Conservation (phyloP, 1,284 basidiomycete species). For the Ceratobasidium papillatum region DNA sequence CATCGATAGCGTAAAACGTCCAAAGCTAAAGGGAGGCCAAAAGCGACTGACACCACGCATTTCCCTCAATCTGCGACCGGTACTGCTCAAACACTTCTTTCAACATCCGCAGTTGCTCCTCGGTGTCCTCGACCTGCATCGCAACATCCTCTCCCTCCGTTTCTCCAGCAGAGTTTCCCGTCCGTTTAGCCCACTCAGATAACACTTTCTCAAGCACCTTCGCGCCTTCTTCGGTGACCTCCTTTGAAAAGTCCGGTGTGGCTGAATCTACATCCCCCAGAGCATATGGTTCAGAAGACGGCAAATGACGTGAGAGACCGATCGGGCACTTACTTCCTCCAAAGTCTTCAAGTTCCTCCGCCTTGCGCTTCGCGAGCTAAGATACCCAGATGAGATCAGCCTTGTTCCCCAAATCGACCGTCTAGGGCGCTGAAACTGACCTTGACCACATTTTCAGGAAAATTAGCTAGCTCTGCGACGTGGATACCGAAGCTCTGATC, state of each 20-base stretch:
- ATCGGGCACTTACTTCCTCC: constrained; percentile 59
- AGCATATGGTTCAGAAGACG: constrained; percentile 41
- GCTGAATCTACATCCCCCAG: constrained; percentile 53
- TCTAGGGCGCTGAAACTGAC: constrained; percentile 55
- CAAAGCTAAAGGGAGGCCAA: constrained; percentile 57
- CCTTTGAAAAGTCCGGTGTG: constrained; percentile 61
- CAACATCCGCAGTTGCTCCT: constrained; percentile 72
- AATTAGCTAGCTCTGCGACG: constrained; percentile 95
- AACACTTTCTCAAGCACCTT: constrained; percentile 83
- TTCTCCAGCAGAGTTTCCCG: constrained; percentile 46
- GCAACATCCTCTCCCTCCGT: constrained; percentile 63
- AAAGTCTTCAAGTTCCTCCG: constrained; percentile 96
- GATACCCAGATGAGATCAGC: constrained; percentile 36
- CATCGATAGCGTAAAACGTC: neutral
- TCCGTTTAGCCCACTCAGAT: constrained; percentile 68
- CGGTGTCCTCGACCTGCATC: constrained; percentile 63
- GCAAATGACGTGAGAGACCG: constrained; percentile 5
- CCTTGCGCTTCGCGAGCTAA: constrained; percentile 92
- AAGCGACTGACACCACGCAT: constrained; percentile 78
- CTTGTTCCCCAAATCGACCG: constrained; percentile 11
- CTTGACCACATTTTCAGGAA: constrained; percentile 93
- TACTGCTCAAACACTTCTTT: constrained; percentile 72
- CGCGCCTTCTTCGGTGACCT: constrained; percentile 80
- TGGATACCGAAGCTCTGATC: constrained; percentile 99
- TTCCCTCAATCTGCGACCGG: constrained; percentile 72